Percentiles rank a stretch among this genome's conserved stretches.
phyloP scores from a whole-genome alignment of 495 filamentous ascomycete species.

The Xylaria venustula region DNA sequence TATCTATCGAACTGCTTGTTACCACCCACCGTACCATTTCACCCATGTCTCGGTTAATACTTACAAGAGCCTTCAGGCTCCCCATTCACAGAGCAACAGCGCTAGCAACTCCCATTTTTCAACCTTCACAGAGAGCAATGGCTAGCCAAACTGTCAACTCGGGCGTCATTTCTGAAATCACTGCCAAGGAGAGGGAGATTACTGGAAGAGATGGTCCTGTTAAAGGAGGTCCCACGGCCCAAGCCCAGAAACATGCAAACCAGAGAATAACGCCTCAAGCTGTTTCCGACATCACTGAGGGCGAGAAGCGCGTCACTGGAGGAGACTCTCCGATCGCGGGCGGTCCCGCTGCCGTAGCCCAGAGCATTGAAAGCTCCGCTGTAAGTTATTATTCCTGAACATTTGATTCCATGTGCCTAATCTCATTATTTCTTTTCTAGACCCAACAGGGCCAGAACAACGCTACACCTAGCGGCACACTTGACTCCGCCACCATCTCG shows the following conservation, averaged over 20 bases:
- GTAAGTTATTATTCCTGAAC: not conserved
- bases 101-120: not conserved
- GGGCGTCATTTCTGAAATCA: conserved; percentile 19
- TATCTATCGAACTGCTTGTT: too few relatives aligned
- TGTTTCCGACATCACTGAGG: conserved; percentile 20
- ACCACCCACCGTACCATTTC: too few relatives aligned
- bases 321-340: not conserved
- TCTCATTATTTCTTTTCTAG: not conserved
- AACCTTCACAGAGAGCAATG: not conserved
- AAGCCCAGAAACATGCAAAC: conserved; percentile 24
- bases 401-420: not conserved
- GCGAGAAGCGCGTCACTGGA: conserved; percentile 25
- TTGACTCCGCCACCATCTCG: conserved; percentile 27
- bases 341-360: conserved; percentile 17
- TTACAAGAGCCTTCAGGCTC: conserved; percentile 10
- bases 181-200: conserved; percentile 22
- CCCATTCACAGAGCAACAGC: not conserved
- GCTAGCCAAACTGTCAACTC: conserved; percentile 16
- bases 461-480: conserved; percentile 15
- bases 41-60: conserved; percentile 17
- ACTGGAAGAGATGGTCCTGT: conserved; percentile 16
- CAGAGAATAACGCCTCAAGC: conserved; percentile 13
- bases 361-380: conserved; percentile 13
- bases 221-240: conserved; percentile 19
- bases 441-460: not conserved